phyloP scores from a whole-genome alignment of 305 asterid genomes.

The Euphrasia arctica region DNA sequence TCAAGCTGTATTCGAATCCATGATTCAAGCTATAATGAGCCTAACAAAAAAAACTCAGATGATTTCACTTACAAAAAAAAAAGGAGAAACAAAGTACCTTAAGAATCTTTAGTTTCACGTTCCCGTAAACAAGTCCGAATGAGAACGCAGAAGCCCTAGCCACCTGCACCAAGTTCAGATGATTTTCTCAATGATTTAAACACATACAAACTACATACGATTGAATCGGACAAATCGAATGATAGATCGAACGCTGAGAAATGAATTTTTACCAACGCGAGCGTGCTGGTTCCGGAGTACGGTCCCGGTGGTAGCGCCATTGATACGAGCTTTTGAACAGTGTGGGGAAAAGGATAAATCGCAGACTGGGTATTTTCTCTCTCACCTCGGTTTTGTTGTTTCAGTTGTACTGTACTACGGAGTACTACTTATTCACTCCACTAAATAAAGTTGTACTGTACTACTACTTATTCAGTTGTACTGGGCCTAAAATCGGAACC shows the following conservation, averaged over 20 bases:
- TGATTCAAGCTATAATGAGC: slow-evolving; percentile 7
- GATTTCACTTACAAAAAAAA: background rate
- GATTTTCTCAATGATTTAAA: background rate
- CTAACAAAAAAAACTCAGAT: background rate
- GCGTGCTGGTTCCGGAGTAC: slow-evolving; percentile 73
- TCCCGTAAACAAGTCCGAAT: slow-evolving; percentile 63
- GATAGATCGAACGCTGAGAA: slow-evolving; percentile 15
- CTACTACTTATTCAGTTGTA: no score
- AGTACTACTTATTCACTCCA: no score
- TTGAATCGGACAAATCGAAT: background rate
- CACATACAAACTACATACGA: background rate
- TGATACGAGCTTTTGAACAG: slow-evolving; percentile 16
- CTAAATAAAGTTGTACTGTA: no score
- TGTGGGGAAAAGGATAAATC: background rate
- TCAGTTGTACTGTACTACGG: no score
- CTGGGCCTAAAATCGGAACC: background rate
- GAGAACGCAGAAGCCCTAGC: slow-evolving; percentile 85
- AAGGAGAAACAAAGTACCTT: slow-evolving; percentile 40
- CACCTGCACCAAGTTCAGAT: slow-evolving; percentile 42
- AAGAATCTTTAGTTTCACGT: slow-evolving; percentile 64
- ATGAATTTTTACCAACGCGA: slow-evolving; percentile 53
- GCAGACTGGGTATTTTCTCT: background rate
- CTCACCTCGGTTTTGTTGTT: no score
- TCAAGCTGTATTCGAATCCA: background rate
- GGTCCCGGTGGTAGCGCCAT: slow-evolving; percentile 76